Conservation (phyloP, 345 rosid species). For the Moringa oleifera region DNA sequence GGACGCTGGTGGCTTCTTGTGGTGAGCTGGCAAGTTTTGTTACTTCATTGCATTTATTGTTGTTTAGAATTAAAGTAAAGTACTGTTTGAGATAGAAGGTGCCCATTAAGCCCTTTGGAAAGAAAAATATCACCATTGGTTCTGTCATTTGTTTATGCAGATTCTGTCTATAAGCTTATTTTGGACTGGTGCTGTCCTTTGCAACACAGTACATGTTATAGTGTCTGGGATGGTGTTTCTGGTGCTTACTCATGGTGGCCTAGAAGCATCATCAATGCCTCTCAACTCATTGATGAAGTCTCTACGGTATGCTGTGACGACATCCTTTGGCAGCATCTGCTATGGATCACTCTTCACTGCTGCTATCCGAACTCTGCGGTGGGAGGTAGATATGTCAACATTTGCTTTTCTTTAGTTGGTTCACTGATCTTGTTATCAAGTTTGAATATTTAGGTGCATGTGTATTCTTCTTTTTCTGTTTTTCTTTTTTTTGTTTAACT, state of each 20-base stretch:
- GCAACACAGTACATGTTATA: conserved; percentile 92
- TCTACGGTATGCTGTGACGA: conserved; percentile 75
- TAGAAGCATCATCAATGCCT: conserved; percentile 69
- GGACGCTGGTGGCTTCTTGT: conserved; percentile 95
- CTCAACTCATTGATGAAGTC: conserved; percentile 64
- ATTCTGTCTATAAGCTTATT: conserved; percentile 87
- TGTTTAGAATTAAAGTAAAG: conserved; percentile 19
- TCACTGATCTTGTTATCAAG: conserved; percentile 6
- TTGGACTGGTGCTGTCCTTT: conserved; percentile 96
- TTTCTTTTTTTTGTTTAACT: not conserved
- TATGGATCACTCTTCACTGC: conserved; percentile 97
- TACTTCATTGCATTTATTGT: conserved; percentile 23
- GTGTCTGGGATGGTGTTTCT: conserved; percentile 94
- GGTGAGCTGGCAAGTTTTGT: conserved; percentile 99
- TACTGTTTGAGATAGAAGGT: not conserved
- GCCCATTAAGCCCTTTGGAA: not conserved
- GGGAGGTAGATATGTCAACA: conserved; percentile 61
- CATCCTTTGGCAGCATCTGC: conserved; percentile 94
- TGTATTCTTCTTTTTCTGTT: conserved; percentile 10
- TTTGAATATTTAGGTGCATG: not conserved
- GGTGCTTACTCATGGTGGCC: conserved; percentile 81
- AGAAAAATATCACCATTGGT: conserved; percentile 14
- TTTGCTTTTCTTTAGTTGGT: conserved; percentile 10
- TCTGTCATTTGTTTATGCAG: conserved; percentile 36
- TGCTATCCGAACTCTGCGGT: conserved; percentile 86